Percentiles rank a stretch among this genome's conserved stretches.
Evolutionary conservation across 2,329 filamentous ascomycete genomes (phyloP).

Genomic region (Colletotrichum lupini): DNA sequence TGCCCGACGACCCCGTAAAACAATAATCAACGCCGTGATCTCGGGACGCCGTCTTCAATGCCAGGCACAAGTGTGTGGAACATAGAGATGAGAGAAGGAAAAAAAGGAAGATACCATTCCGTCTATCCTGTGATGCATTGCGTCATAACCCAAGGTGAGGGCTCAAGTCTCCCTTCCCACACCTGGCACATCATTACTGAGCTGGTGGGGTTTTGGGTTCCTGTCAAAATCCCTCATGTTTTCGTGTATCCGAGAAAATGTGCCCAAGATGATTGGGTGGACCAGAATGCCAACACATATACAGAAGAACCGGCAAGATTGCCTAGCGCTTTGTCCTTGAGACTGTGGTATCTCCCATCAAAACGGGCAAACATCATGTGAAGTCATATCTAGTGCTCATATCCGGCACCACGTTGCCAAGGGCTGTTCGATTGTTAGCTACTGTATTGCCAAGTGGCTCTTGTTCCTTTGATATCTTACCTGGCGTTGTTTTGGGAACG

Average conservation of each 20-base stretch:
- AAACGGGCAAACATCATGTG: constrained; percentile 17
- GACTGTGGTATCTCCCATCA: constrained; percentile 15
- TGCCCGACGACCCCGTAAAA: constrained; percentile 10
- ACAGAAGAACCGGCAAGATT: background rate
- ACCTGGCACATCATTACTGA: constrained; percentile 12
- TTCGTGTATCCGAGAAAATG: background rate
- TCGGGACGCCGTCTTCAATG: constrained; percentile 33
- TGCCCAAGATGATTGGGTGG: background rate
- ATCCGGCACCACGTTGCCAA: constrained; percentile 58
- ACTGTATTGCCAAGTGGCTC: background rate
- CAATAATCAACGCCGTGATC: constrained; percentile 29
- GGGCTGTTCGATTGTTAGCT: constrained; percentile 43
- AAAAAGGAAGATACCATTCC: constrained; percentile 20
- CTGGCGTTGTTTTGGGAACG: constrained; percentile 53
- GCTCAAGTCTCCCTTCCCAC: background rate
- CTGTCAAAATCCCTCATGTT: background rate
- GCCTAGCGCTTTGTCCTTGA: background rate
- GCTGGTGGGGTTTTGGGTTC: background rate
- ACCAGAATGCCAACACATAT: background rate
- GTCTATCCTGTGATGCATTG: constrained; percentile 17
- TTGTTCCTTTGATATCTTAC: constrained; percentile 42
- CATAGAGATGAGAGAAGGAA: constrained; percentile 7
- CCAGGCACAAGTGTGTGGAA: constrained; percentile 23
- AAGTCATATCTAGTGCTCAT: constrained; percentile 46
- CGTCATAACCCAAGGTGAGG: constrained; percentile 19